These are phyloP conservation scores for Mrakia hoshinonis DNA, from an alignment of 768 basidiomycete species.

Conservation along the genomic window DNA sequence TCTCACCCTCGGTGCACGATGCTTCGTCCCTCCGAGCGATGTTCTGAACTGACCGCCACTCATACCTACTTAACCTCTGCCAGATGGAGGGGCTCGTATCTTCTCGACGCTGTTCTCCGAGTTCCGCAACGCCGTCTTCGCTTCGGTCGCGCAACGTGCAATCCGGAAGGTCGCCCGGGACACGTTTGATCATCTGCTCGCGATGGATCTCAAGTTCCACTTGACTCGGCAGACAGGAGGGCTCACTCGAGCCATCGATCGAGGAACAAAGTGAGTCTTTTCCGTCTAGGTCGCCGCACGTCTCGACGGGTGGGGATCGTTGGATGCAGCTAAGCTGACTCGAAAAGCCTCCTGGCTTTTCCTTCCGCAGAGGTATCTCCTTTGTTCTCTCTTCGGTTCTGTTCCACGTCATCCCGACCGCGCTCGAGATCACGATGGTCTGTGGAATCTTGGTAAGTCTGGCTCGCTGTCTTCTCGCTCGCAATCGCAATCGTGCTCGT, in stretches of 20 bases:
- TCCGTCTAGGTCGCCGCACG: background rate
- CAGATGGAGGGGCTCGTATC: slow-evolving; percentile 85
- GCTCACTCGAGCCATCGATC: slow-evolving; percentile 88
- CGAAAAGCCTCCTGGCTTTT: background rate
- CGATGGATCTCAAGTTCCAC: slow-evolving; percentile 86
- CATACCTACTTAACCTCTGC: no score
- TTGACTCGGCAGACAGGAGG: slow-evolving; percentile 90
- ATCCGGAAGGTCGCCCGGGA: slow-evolving; percentile 91
- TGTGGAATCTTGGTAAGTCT: slow-evolving; percentile 81
- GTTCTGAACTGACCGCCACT: background rate
- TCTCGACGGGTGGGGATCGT: background rate
- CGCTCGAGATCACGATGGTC: slow-evolving; percentile 89
- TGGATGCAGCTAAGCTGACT: background rate
- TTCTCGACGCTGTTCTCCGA: slow-evolving; percentile 85
- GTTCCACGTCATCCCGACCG: slow-evolving; percentile 91
- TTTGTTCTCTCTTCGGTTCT: slow-evolving; percentile 87
- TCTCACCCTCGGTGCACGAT: background rate
- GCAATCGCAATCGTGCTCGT: slow-evolving; percentile 5
- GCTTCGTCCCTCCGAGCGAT: background rate
- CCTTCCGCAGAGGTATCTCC: slow-evolving; percentile 68
- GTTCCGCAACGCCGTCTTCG: slow-evolving; percentile 89
- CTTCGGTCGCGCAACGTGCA: slow-evolving; percentile 86
- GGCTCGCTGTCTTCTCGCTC: background rate
- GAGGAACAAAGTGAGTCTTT: slow-evolving; percentile 80
- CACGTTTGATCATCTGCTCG: slow-evolving; percentile 86